phyloP scores from a whole-genome alignment of 176 grass and related monocot genomes.

The Chloris gayana region DNA sequence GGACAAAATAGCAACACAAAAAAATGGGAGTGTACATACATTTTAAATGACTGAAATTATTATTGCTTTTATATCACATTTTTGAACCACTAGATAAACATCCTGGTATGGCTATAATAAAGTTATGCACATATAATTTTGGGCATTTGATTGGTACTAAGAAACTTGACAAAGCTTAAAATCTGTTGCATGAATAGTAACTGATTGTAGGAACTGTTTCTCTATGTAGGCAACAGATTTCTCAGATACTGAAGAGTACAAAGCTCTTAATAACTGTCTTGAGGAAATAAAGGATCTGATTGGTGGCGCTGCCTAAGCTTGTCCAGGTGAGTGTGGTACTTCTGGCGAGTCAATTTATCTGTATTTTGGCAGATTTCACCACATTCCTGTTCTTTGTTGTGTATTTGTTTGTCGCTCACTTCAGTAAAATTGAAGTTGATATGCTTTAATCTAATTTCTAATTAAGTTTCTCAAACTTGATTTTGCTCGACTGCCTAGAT shows the following conservation, averaged over 20 bases:
- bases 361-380: neutral
- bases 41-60: neutral
- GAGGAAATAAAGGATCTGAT: slow-evolving; percentile 58
- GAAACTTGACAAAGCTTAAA: neutral
- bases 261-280: slow-evolving; percentile 62
- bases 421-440: too few species aligned
- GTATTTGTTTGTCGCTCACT: neutral
- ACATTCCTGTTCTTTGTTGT: neutral
- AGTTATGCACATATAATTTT: neutral
- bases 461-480: neutral
- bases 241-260: slow-evolving; percentile 57
- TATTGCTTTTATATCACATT: neutral
- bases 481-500: neutral
- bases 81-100: neutral
- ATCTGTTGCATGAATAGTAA: neutral
- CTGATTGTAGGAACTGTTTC: slow-evolving; percentile 9
- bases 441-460: neutral
- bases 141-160: neutral
- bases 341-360: neutral
- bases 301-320: slow-evolving; percentile 44
- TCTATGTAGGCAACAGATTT: slow-evolving; percentile 68
- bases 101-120: neutral
- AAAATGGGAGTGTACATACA: neutral
- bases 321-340: neutral
- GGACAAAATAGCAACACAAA: neutral